These are phyloP conservation scores for Solanum dulcamara DNA, from an alignment of 257 asterid species.

Conservation along the genomic window DNA sequence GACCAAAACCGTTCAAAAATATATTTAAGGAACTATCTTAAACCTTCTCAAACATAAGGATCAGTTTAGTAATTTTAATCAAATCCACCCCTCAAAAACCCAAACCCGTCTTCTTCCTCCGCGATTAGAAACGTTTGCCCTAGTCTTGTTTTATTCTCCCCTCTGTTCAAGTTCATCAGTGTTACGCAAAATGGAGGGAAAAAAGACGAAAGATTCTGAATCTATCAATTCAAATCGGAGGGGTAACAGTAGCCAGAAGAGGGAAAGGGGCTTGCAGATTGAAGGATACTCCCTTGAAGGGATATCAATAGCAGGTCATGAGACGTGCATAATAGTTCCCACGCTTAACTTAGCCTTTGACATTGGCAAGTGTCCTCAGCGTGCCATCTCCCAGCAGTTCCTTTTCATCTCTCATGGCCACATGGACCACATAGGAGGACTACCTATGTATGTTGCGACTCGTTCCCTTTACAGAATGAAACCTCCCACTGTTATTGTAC, in stretches of 20 bases:
- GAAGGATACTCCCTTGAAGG: conserved; percentile 72
- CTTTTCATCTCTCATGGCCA: conserved; percentile 98
- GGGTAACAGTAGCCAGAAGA: conserved; percentile 22
- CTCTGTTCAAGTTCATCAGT: neutral
- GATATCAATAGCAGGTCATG: conserved; percentile 90
- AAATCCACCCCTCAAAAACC: neutral
- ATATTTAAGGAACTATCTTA: neutral
- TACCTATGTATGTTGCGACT: conserved; percentile 96
- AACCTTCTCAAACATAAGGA: neutral
- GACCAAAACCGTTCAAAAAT: neutral
- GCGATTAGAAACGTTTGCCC: neutral
- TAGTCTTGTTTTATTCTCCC: neutral
- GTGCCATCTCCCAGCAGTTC: conserved; percentile 83
- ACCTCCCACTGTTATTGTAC: conserved; percentile 83
- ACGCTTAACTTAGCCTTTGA: conserved; percentile 76
- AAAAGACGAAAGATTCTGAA: neutral
- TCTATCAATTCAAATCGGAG: conserved; percentile 1
- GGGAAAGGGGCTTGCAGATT: conserved; percentile 42
- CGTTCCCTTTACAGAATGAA: conserved; percentile 78
- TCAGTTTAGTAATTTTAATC: neutral
- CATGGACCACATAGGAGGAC: conserved; percentile 96
- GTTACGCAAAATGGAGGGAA: neutral
- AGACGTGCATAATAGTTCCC: conserved; percentile 81
- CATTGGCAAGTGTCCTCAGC: conserved; percentile 95
- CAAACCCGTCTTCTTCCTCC: neutral